phyloP scores from a whole-genome alignment of 2,329 filamentous ascomycete genomes.

The Colletotrichum sp. region DNA sequence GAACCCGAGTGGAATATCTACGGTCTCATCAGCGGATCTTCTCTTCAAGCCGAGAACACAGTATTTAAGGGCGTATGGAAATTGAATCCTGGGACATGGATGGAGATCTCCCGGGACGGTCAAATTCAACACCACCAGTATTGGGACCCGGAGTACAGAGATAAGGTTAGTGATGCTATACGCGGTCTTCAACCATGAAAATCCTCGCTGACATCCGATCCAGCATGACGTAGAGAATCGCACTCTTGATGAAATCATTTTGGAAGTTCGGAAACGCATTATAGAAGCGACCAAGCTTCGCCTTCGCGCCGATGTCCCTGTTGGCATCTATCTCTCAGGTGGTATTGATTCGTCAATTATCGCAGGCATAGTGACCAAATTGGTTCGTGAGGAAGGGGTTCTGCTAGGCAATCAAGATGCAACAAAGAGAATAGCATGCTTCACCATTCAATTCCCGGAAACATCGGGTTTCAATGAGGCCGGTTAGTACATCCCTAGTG shows the following conservation, averaged over 20 bases:
- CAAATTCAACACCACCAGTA: slow-evolving; percentile 46
- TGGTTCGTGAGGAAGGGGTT: slow-evolving; percentile 49
- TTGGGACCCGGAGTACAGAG: slow-evolving; percentile 57
- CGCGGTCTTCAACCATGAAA: not conserved
- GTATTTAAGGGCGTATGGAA: slow-evolving; percentile 53
- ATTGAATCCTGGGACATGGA: slow-evolving; percentile 48
- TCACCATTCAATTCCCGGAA: slow-evolving; percentile 56
- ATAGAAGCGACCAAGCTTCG: slow-evolving; percentile 56
- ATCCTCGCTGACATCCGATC: not conserved
- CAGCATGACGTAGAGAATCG: slow-evolving; percentile 42
- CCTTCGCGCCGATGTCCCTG: slow-evolving; percentile 60
- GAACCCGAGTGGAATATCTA: slow-evolving; percentile 57
- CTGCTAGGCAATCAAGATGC: slow-evolving; percentile 45
- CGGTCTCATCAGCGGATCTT: slow-evolving; percentile 47
- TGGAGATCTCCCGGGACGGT: slow-evolving; percentile 40
- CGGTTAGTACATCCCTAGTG: slow-evolving; percentile 25
- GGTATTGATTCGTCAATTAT: slow-evolving; percentile 63
- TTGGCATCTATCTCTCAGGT: slow-evolving; percentile 61
- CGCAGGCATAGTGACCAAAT: slow-evolving; percentile 59
- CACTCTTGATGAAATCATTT: slow-evolving; percentile 54
- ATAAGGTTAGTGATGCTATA: slow-evolving; percentile 45
- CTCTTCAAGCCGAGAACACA: slow-evolving; percentile 49
- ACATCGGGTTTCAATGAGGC: slow-evolving; percentile 56
- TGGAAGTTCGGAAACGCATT: slow-evolving; percentile 51
- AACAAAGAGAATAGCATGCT: slow-evolving; percentile 37